A percentile compares a stretch with the other conserved stretches of the same genome.
Evolutionary conservation across 2,329 filamentous ascomycete genomes (phyloP).

Genomic region (Calcarisporium arbuscula): DNA sequence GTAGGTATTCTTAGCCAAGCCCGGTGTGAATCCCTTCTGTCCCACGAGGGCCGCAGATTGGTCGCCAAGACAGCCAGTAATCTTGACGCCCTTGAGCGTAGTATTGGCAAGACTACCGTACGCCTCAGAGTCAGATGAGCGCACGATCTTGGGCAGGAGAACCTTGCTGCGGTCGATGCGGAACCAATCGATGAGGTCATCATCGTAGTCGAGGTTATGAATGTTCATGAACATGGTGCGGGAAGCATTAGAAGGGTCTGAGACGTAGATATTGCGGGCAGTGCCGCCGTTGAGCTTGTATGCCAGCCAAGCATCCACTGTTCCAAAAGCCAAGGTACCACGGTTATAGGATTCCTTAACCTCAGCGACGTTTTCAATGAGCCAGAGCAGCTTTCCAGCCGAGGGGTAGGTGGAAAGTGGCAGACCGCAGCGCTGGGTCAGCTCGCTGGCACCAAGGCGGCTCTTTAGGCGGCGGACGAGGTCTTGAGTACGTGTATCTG

Average conservation of each 20-base stretch:
- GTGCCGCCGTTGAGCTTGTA: constrained; percentile 72
- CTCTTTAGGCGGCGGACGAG: constrained; percentile 68
- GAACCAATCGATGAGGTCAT: constrained; percentile 69
- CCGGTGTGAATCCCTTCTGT: constrained; percentile 69
- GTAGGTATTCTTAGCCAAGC: constrained; percentile 79
- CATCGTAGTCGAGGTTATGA: constrained; percentile 67
- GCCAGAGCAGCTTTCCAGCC: constrained; percentile 71
- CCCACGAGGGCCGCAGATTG: constrained; percentile 78
- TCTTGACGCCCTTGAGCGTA: constrained; percentile 58
- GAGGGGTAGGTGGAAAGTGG: constrained; percentile 80
- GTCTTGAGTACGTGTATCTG: constrained; percentile 68
- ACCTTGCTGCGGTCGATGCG: constrained; percentile 63
- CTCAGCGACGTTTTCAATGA: constrained; percentile 60
- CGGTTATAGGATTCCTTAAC: constrained; percentile 67
- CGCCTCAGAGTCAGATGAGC: constrained; percentile 61
- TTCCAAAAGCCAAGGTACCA: constrained; percentile 68
- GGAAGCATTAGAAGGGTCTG: constrained; percentile 76
- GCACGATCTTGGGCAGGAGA: constrained; percentile 68
- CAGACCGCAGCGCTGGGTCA: constrained; percentile 64
- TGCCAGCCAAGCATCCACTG: constrained; percentile 73
- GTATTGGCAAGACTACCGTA: constrained; percentile 61
- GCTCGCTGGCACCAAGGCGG: constrained; percentile 58
- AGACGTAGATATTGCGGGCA: constrained; percentile 61
- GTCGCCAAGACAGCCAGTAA: constrained; percentile 74
- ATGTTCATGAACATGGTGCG: constrained; percentile 86